Base-by-base conservation (phyloP, 1,139 yeast species). In the Suhomyces anneliseae region DNA sequence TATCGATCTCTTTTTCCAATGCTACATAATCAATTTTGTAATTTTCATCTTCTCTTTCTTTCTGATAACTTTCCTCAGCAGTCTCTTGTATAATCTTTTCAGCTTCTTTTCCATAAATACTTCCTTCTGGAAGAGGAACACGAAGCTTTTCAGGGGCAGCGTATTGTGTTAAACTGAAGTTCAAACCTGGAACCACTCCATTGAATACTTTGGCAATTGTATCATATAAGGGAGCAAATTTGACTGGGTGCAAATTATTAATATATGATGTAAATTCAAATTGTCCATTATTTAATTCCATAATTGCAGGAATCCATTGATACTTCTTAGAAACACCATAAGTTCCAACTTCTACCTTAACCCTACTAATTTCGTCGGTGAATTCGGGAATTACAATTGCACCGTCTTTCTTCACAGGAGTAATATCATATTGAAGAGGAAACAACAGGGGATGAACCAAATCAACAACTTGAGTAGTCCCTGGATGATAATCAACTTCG, bases 361-460 rank as follows among this genome's bases (percentile, higher is more conserved):
- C 59, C 29, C 50, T 45, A 11, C 41, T 14, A 29, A 60, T 53
- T 19, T 51, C 47, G 2, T 54, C 50, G 11, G 11, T 9, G 12
- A 37, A 60, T 34, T 55, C 40, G 1, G 24, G 24, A 19, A 19
- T 19, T 19, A 19, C 24, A 19, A 19, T 19, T 4, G 19, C 19
- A n/a, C 26, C 35, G 2, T 27, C 31, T 5, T 8, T 35, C 1
- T 54, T 38, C 11, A 66, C 52, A 1, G 71, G 69, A 6, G 76
- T 69, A 10, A 47, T 58, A 0, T 67, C 72, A 45, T 71, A 74
- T 40, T 62, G 66, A 7, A 73, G 54, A 0, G 75, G 75, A 47
- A 64, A 73, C 42, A 74, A 58, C 14, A 78, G 72, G 8, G 79
- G 79, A 51, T 74, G 78, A 6, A 74, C 74, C 34, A 74, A 58